Conservation (phyloP, 2,329 filamentous ascomycete genomes). For the Coniochaeta ligniaria region DNA sequence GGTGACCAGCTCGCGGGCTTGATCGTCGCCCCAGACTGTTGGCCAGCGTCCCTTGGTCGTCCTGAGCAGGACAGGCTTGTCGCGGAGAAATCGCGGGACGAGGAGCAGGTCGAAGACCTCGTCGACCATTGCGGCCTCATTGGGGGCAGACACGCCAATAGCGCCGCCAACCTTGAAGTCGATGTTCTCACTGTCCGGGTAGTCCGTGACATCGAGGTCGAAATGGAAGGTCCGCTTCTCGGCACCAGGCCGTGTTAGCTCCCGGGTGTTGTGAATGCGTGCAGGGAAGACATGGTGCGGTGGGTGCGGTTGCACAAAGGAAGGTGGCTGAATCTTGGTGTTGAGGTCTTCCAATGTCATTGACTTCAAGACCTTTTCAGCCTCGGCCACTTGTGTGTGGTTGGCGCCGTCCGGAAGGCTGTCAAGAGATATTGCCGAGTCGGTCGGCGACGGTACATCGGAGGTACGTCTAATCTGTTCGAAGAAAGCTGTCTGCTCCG, state of each 20-base stretch:
- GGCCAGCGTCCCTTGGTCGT: conserved; percentile 86
- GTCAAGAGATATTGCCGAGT: conserved; percentile 40
- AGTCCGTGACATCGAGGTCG: conserved; percentile 92
- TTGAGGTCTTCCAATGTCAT: conserved; percentile 37
- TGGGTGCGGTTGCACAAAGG: conserved; percentile 88
- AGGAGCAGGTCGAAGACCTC: conserved; percentile 76
- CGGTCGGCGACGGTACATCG: conserved; percentile 32
- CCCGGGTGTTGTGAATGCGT: conserved; percentile 75
- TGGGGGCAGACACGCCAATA: conserved; percentile 87
- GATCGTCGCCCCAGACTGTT: conserved; percentile 93
- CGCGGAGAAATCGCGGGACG: conserved; percentile 73
- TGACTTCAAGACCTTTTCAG: conserved; percentile 15
- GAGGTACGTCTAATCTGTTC: conserved; percentile 42
- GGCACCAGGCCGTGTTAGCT: conserved; percentile 79
- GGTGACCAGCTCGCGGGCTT: conserved; percentile 77
- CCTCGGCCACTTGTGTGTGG: conserved; percentile 7
- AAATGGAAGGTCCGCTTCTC: conserved; percentile 98
- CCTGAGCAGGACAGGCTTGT: conserved; percentile 73
- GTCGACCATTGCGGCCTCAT: conserved; percentile 69
- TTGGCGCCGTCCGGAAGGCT: conserved; percentile 16
- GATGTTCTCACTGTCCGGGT: conserved; percentile 70
- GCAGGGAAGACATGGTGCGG: conserved; percentile 89
- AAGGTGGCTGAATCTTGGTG: conserved; percentile 66
- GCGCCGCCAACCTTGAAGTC: conserved; percentile 97
- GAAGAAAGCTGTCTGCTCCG: conserved; percentile 68